Evolutionary conservation across 352 stramenopile species (phyloP).

Genomic region (Pythium dissimile): DNA sequence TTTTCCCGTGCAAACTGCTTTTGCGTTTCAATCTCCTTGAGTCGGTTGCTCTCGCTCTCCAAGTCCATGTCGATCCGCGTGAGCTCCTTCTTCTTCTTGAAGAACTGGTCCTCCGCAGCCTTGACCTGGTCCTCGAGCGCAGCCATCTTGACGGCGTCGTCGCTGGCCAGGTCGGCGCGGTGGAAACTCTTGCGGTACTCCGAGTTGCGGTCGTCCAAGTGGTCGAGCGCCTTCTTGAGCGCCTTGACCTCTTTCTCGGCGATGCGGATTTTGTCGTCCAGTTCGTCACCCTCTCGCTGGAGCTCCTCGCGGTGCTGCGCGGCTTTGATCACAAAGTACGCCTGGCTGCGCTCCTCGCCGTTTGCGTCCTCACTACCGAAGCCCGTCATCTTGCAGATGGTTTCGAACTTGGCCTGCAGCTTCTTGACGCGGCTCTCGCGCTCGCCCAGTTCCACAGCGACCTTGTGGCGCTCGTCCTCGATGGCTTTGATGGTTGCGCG

Average conservation of each 20-base stretch:
- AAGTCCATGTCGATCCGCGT: slow-evolving; percentile 86
- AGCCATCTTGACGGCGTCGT: slow-evolving; percentile 84
- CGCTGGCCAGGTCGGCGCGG: slow-evolving; percentile 79
- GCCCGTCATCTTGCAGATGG: slow-evolving; percentile 73
- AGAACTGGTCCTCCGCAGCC: slow-evolving; percentile 83
- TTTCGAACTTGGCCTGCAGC: slow-evolving; percentile 94
- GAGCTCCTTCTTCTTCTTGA: slow-evolving; percentile 94
- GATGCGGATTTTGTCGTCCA: slow-evolving; percentile 93
- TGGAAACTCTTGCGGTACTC: slow-evolving; percentile 93
- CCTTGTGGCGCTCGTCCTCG: slow-evolving; percentile 93
- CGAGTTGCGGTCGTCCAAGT: slow-evolving; percentile 93
- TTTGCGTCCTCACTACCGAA: slow-evolving; percentile 63
- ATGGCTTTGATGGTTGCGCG: slow-evolving; percentile 79
- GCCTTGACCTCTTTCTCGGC: slow-evolving; percentile 92
- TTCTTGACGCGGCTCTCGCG: slow-evolving; percentile 87
- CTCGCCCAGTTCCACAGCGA: slow-evolving; percentile 89
- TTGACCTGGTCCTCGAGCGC: slow-evolving; percentile 88
- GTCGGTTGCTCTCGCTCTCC: slow-evolving; percentile 57
- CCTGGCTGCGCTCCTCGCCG: slow-evolving; percentile 87
- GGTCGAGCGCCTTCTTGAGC: slow-evolving; percentile 90
- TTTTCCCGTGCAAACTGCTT: slow-evolving; percentile 64
- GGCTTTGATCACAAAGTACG: slow-evolving; percentile 95
- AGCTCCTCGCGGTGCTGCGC: slow-evolving; percentile 94
- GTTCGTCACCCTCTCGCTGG: slow-evolving; percentile 92
- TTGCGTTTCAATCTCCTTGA: slow-evolving; percentile 69